Evolutionary conservation across 306 rosid genomes (phyloP).

Genomic region (Heteromeles arbutifolia): DNA sequence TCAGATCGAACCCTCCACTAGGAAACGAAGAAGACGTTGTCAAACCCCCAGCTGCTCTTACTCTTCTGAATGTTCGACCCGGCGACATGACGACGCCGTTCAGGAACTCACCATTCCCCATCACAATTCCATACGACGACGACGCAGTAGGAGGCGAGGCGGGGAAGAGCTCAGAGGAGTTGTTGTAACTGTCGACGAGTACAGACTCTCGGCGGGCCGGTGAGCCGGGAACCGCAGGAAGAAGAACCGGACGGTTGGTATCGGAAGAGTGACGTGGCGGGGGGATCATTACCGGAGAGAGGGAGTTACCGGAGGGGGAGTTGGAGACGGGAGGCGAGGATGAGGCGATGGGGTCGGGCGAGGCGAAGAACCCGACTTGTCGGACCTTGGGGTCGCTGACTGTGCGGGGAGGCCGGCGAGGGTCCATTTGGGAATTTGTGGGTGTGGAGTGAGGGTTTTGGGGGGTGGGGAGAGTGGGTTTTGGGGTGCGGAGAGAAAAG

Average conservation of each 20-base stretch:
- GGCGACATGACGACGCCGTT: conserved; percentile 41
- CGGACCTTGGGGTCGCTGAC: conserved; percentile 61
- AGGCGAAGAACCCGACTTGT: conserved; percentile 69
- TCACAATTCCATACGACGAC: conserved; percentile 20
- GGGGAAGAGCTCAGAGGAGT: conserved; percentile 33
- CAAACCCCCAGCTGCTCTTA: conserved; percentile 21
- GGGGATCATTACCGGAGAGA: conserved; percentile 72
- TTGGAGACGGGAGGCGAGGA: conserved; percentile 30
- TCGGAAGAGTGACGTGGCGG: conserved; percentile 60
- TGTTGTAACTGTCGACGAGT: conserved; percentile 41
- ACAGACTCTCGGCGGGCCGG: conserved; percentile 35
- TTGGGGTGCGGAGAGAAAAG: not conserved
- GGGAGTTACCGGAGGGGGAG: conserved; percentile 43
- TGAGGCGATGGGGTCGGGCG: conserved; percentile 26
- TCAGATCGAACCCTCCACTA: conserved; percentile 36
- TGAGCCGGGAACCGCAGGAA: conserved; percentile 14
- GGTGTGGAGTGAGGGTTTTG: not conserved
- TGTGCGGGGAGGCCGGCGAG: conserved; percentile 45
- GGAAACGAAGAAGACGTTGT: conserved; percentile 43
- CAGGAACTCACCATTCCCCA: conserved; percentile 32
- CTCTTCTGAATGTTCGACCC: conserved; percentile 31
- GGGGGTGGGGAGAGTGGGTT: not conserved
- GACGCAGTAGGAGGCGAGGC: conserved; percentile 36
- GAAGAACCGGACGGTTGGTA: conserved; percentile 18
- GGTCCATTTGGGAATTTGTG: conserved; percentile 40